Base-by-base conservation (phyloP, 2,329 filamentous ascomycete genomes). In the Neonectria hederae region DNA sequence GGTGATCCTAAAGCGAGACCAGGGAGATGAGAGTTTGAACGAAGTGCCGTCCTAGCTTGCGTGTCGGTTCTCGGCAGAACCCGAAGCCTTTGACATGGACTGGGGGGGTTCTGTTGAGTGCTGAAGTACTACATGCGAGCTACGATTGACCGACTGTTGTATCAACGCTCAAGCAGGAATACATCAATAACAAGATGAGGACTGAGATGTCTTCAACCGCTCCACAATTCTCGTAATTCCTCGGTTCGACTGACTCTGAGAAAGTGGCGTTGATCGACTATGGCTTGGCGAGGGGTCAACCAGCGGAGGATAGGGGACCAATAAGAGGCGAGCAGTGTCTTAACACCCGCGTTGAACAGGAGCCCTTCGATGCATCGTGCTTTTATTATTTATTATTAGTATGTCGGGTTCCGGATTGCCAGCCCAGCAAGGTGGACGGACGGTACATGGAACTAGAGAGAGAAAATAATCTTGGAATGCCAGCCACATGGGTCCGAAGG, bases 31-130 rank as follows among this genome's bases (percentile, higher is more conserved):
- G 35, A 42, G 35, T 8, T 54, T 57, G 28, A 30, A 30, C 35
- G 42, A 51, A 51, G 28, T 13, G 35, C 51, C 30, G 22, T 40
- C 14, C 30, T 38, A 49, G 49, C 35, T 63, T 63, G 49, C 54
- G 60, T 51, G 60, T 63, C 60, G 60, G 60, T 54, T 45, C 19
- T 49, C 60, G 54, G 60, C 54, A 59, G 28, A 17, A 51, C 19
- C 24, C 24, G 13, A 42, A 32, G 49, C 13, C 8, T 6, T 49
- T 53, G 30, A 28, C 26, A 35, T 59, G 46, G 14, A 13, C 19
- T 54, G 19, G 17, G 49, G 49, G 17, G 54, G 54, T 42, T 48
- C 54, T 24, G 54, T 59, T 26, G 17, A 30, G 42, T 19, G 60
- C 43, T 59, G 60, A 63, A 54, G 60, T 49, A 54, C 22, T 38